Evolutionary conservation across 305 asterid species (phyloP).

Genomic region (Fraxinus velutina): DNA sequence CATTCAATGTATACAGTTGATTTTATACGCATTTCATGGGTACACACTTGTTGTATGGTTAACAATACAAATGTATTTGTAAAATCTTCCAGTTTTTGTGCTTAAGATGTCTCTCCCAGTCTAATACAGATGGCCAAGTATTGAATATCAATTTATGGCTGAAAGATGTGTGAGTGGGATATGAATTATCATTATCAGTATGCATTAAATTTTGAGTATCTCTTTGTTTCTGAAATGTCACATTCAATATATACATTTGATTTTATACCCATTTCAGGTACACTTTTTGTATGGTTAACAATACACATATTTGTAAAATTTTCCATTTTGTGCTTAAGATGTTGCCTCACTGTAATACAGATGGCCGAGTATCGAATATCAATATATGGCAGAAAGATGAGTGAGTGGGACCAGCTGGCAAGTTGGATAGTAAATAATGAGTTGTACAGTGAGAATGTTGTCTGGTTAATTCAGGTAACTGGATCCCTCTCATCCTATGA

Average conservation of each 20-base stretch:
- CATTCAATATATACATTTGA: not conserved
- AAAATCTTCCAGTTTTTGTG: conserved; percentile 5
- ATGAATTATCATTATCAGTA: not conserved
- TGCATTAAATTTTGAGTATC: not conserved
- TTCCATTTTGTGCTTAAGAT: conserved; percentile 16
- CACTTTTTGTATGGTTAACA: not conserved
- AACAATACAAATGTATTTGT: not conserved
- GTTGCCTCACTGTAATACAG: conserved; percentile 44
- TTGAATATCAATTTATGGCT: conserved; percentile 80
- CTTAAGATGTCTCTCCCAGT: conserved; percentile 22
- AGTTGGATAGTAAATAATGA: conserved; percentile 96
- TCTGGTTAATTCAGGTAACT: conserved; percentile 94
- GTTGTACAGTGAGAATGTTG: conserved; percentile 85
- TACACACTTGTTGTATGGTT: not conserved
- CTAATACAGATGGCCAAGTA: conserved; percentile 88
- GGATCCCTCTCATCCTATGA: conserved; percentile 5
- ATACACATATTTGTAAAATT: not conserved
- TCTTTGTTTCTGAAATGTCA: not conserved
- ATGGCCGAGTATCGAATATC: conserved; percentile 96
- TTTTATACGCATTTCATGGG: not conserved
- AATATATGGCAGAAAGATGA: conserved; percentile 89
- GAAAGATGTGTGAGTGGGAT: conserved; percentile 97
- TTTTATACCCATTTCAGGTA: not conserved
- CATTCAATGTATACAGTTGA: conserved; percentile 7
- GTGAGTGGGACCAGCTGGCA: conserved; percentile 97